These are phyloP conservation scores for Yarrowia sp. DNA, from an alignment of 805 yeast species.

Conservation along the genomic window DNA sequence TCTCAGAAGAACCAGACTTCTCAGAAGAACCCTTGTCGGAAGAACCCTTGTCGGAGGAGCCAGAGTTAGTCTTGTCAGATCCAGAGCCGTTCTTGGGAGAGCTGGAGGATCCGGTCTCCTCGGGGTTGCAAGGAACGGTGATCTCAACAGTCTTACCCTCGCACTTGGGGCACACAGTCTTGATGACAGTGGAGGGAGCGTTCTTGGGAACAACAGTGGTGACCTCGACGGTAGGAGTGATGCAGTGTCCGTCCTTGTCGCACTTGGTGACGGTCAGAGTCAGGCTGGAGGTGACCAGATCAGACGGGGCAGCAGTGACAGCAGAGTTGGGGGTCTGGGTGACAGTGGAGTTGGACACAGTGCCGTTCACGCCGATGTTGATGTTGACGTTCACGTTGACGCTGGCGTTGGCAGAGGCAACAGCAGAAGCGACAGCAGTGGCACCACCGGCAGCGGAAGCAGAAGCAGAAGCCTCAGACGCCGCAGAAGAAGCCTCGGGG, in stretches of 20 bases:
- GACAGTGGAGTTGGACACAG: too few species aligned
- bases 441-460: neutral
- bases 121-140: neutral
- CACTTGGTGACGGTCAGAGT: neutral
- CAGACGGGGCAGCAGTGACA: neutral
- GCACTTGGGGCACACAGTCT: conserved; percentile 2
- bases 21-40: neutral
- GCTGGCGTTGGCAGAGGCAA: neutral
- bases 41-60: neutral
- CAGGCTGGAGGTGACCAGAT: neutral
- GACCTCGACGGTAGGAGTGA: neutral
- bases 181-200: neutral
- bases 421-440: neutral
- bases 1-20: too few species aligned
- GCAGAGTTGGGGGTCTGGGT: neutral
- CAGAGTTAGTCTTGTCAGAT: neutral
- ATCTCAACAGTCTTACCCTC: neutral
- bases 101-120: neutral
- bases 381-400: neutral
- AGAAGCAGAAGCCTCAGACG: neutral
- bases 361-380: neutral
- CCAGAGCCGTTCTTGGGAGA: neutral
- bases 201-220: neutral
- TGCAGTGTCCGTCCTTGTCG: neutral
- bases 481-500: neutral